Base-by-base conservation (phyloP, 202 grass and related monocot species). In the Zizania palustris region DNA sequence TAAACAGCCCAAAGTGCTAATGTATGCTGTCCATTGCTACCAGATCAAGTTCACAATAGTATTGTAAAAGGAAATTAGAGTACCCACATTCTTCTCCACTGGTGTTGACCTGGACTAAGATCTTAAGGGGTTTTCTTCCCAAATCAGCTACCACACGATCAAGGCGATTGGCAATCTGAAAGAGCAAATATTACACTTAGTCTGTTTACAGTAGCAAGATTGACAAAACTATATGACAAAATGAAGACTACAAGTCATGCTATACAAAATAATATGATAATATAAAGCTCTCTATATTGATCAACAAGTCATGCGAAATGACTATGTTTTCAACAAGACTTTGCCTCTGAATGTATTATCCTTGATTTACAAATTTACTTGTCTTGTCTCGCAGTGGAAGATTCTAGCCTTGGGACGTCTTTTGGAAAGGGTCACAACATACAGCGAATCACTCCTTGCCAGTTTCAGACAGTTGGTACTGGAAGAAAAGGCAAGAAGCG, bases 101-200 rank as follows among this genome's bases (percentile, higher is more conserved):
- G 34, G 96, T 96, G 82, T 99, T 99, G 19, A 99, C 96, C 90
- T 99, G 92, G 60, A 99, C 85, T 84, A 99, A 86, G 79, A 99
- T 39, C 81, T 99, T 96, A 44, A 99, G 83, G 57, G 96, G 92
- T 45, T 71, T 99, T 78, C 96, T 96, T 71, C 87, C 92, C 81
- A 96, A 76, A 76, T 81, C 91, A 90, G 91, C 89, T 69, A 96
- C 92, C 48, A 75, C 78, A 7, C 83, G 89, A 75, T 95, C 89
- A 85, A 99, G 96, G 87, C 85, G 81, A 74, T 85, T 93, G 38
- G 96, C 96, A 72, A 99, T 99, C 96, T 99, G 81, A 59, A 82
- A 82, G 53, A 71, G 59, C 70, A 49, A 60, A 80, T 60, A 39
- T 64, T 36, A 46, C 10, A 15, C 39, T 54, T 37, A 62, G 67